A percentile compares a stretch with the other conserved stretches of the same genome.
Evolutionary conservation across 2,329 filamentous ascomycete genomes (phyloP).

Genomic region (Epichloe festucae): DNA sequence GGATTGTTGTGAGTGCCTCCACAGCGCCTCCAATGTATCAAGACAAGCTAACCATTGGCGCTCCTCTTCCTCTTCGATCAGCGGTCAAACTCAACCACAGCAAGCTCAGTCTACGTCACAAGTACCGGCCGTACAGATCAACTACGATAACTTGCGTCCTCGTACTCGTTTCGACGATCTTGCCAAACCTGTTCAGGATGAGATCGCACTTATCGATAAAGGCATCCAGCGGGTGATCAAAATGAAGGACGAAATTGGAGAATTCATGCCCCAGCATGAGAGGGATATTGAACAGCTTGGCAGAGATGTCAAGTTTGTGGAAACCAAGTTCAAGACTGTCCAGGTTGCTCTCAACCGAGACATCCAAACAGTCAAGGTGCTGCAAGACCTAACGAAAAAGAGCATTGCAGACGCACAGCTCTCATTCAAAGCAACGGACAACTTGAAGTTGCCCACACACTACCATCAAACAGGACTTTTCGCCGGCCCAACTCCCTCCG

Average conservation of each 20-base stretch:
- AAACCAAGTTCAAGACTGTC: constrained; percentile 33
- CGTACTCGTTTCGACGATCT: constrained; percentile 90
- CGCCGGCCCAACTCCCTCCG: constrained; percentile 19
- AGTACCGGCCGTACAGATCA: constrained; percentile 64
- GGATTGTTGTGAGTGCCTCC: constrained; percentile 19
- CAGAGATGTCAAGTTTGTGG: constrained; percentile 34
- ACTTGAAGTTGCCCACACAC: constrained; percentile 54
- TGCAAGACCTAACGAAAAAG: constrained; percentile 45
- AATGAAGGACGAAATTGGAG: constrained; percentile 63
- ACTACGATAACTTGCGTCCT: constrained; percentile 63
- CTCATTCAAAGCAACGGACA: constrained; percentile 61
- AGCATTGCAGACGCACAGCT: constrained; percentile 60
- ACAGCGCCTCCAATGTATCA: neutral
- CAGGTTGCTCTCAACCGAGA: constrained; percentile 39
- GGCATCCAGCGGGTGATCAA: constrained; percentile 70
- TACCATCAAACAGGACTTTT: constrained; percentile 37
- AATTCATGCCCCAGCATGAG: constrained; percentile 46
- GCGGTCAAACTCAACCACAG: constrained; percentile 18
- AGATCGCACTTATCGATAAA: constrained; percentile 66
- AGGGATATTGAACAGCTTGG: constrained; percentile 33
- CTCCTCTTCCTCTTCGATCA: constrained; percentile 3
- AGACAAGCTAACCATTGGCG: neutral
- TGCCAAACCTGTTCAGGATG: constrained; percentile 63
- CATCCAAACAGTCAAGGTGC: constrained; percentile 47
- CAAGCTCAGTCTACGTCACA: constrained; percentile 30